Base-by-base conservation (phyloP, 306 rosid species). In the Prosopis cineraria region DNA sequence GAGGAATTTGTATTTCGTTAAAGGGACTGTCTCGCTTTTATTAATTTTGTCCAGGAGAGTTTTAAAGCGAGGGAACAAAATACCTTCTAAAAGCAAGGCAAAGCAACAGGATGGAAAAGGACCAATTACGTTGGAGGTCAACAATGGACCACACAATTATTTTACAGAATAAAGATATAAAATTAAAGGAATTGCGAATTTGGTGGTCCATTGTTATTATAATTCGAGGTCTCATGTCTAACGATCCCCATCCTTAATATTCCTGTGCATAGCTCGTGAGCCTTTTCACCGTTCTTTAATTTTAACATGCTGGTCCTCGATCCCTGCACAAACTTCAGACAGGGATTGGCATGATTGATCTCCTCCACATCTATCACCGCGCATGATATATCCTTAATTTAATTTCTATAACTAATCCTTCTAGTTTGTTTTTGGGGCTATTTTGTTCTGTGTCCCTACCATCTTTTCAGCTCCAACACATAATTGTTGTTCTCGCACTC, bases 81-180 rank as follows among this genome's bases (percentile, higher is more conserved):
- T 37, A 29, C 48, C 2, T 12, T 40, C 19, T 27, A 59, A 78
- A 25, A 41, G 47, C 27, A 12, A 20, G 37, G 71, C 30, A 36
- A 66, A 66, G n/a, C 69, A 48, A 25, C 6, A 66, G 25, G 66
- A 45, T 19, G 7, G 45, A 19, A 33, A 45, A 80, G 82, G 72
- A 70, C 79, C 65, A 75, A 72, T 69, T 45, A 16, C 25, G 63
- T 59, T 76, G 70, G 25, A 74, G 66, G 84, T 68, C 53, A 68
- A 84, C 48, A 81, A 79, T 80, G 94, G 93, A 88, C 97, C 96
- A 85, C 93, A 68, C 80, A 73, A 83, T 84, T 75, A 93, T 86
- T 75, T 75, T 86, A 87, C 79, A 82, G 88, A 87, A 87, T 87
- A 87, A 90, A 78, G 83, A 78, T 20, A n/a, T 52, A 52, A n/a